Evolutionary conservation across 1,284 basidiomycete species (phyloP).

Genomic region (Golubevia sp.): DNA sequence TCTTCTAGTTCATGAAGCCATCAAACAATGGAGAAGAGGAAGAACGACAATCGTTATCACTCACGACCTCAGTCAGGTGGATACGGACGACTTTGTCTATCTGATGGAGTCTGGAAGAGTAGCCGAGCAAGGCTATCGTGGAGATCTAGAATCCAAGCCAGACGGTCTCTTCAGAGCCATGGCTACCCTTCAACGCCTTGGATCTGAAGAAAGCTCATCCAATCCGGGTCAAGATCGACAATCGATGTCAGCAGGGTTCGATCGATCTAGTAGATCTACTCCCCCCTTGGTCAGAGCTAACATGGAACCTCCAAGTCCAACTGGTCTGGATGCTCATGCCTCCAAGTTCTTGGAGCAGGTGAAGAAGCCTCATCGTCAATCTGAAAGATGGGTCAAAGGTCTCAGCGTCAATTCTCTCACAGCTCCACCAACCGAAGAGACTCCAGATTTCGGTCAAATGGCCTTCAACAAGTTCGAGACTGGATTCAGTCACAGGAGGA

Average conservation of each 20-base stretch:
- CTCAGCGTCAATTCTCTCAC: not conserved
- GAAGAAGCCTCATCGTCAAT: not conserved
- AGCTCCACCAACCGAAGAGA: not conserved
- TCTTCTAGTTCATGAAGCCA: conserved; percentile 82
- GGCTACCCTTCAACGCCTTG: conserved; percentile 67
- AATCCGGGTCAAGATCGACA: conserved; percentile 9
- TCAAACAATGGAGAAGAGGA: conserved; percentile 79
- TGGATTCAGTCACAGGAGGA: not conserved
- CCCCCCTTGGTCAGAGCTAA: conserved; percentile 46
- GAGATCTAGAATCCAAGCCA: conserved; percentile 69
- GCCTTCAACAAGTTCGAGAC: conserved; percentile 61
- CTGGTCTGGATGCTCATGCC: conserved; percentile 13
- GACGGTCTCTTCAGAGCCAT: conserved; percentile 63
- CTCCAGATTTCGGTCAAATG: conserved; percentile 63
- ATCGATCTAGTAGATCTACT: too few species aligned
- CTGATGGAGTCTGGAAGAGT: conserved; percentile 81
- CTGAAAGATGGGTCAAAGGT: not conserved
- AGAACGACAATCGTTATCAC: conserved; percentile 95
- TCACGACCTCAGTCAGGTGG: conserved; percentile 87
- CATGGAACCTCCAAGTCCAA: conserved; percentile 38
- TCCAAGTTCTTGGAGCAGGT: not conserved
- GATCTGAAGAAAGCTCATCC: conserved; percentile 63
- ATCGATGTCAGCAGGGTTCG: conserved; percentile 13
- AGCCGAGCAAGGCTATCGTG: conserved; percentile 85
- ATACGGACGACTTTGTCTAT: conserved; percentile 81